phyloP scores from a whole-genome alignment of 306 rosid species.

The Vigna hirtella region DNA sequence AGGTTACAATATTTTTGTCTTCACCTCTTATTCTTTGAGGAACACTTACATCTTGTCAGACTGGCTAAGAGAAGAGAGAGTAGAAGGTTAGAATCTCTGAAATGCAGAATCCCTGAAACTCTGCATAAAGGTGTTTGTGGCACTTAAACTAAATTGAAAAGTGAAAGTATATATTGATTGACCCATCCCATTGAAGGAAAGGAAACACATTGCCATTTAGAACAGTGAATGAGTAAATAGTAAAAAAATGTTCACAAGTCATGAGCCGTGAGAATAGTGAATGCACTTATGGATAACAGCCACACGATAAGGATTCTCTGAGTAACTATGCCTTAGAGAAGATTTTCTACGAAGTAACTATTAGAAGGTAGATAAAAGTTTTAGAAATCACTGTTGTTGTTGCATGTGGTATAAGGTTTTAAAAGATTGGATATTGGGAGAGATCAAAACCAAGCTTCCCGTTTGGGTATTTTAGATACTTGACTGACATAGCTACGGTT shows the following conservation, averaged over 20 bases:
- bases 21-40: not conserved
- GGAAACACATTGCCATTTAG: not conserved
- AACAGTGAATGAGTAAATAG: not conserved
- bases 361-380: not conserved
- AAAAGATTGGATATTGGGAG: not conserved
- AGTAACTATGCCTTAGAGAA: not conserved
- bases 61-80: not conserved
- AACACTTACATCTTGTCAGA: conserved; percentile 4
- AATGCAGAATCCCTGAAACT: not conserved
- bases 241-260: not conserved
- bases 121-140: not conserved
- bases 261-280: not conserved
- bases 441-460: not conserved
- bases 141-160: conserved; percentile 5
- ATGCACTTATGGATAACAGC: not conserved
- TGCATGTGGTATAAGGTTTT: not conserved
- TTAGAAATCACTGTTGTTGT: not conserved
- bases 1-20: conserved; percentile 2
- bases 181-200: not conserved
- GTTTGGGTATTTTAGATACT: not conserved
- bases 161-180: conserved; percentile 2
- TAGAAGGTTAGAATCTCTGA: not conserved
- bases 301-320: not conserved
- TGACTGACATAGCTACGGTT: not conserved
- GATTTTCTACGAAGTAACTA: not conserved